Evolutionary conservation across 495 filamentous ascomycete species (phyloP).

Genomic region (Alectoria sarmentosa): DNA sequence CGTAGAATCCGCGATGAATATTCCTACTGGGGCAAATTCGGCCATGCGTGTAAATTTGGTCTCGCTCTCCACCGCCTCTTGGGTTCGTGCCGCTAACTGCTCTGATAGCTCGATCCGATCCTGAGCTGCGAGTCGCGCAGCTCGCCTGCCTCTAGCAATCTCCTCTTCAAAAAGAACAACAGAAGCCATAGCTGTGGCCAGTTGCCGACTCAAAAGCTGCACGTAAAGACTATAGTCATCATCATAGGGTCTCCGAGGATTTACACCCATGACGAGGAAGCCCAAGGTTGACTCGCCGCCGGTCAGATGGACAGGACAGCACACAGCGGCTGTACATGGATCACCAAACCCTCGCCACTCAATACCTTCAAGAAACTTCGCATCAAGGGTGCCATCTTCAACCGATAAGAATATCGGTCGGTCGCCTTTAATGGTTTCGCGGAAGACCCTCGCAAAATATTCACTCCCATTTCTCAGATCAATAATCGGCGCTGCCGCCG

Average conservation of each 20-base stretch:
- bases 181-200: slow-evolving; percentile 63
- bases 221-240: slow-evolving; percentile 64
- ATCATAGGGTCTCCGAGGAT: slow-evolving; percentile 62
- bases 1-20: slow-evolving; percentile 60
- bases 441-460: slow-evolving; percentile 58
- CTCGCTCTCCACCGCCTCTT: slow-evolving; percentile 62
- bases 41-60: slow-evolving; percentile 67
- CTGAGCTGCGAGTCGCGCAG: slow-evolving; percentile 53
- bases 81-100: slow-evolving; percentile 56
- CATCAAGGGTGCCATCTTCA: slow-evolving; percentile 50
- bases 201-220: slow-evolving; percentile 59
- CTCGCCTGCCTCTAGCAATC: slow-evolving; percentile 57
- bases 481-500: slow-evolving; percentile 42
- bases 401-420: slow-evolving; percentile 51
- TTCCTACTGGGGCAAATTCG: slow-evolving; percentile 62
- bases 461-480: slow-evolving; percentile 55
- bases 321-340: slow-evolving; percentile 47
- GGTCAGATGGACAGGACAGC: slow-evolving; percentile 61
- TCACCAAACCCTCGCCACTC: slow-evolving; percentile 59
- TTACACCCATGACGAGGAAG: slow-evolving; percentile 62
- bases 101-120: slow-evolving; percentile 47
- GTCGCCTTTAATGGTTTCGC: slow-evolving; percentile 56
- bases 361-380: slow-evolving; percentile 51
- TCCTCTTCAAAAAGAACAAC: slow-evolving; percentile 70
- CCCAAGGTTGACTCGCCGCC: slow-evolving; percentile 56